These are phyloP conservation scores for Lyophyllum atratum DNA, from an alignment of 768 basidiomycete species.

Conservation along the genomic window DNA sequence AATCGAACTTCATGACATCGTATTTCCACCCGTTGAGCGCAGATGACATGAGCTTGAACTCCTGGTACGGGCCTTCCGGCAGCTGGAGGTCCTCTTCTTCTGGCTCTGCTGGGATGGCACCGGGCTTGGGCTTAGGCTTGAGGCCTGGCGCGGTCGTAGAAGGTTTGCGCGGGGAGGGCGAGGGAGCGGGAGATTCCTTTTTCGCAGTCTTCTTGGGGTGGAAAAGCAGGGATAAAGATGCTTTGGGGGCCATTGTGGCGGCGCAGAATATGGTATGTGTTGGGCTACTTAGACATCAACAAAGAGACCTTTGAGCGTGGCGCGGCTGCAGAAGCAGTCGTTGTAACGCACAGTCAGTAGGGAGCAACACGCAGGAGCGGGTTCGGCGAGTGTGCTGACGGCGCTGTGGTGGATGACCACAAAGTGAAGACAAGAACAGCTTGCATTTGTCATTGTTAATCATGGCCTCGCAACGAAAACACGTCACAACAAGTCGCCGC, in stretches of 20 bases:
- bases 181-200: slow-evolving; percentile 26
- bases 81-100: slow-evolving; percentile 54
- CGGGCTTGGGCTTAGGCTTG: slow-evolving; percentile 34
- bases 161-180: slow-evolving; percentile 39
- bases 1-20: slow-evolving; percentile 91
- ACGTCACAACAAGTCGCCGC: slow-evolving; percentile 8
- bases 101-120: slow-evolving; percentile 31
- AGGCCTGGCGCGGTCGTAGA: slow-evolving; percentile 40
- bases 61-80: slow-evolving; percentile 69
- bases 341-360: slow-evolving; percentile 15
- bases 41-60: slow-evolving; percentile 79
- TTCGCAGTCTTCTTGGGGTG: slow-evolving; percentile 66
- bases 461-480: neutral
- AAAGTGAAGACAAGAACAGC: neutral
- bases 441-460: neutral
- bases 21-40: slow-evolving; percentile 87
- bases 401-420: neutral
- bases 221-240: slow-evolving; percentile 52
- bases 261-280: neutral
- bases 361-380: neutral
- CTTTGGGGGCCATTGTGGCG: slow-evolving; percentile 44
- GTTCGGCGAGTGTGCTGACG: neutral
- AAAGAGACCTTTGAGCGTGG: slow-evolving; percentile 6
- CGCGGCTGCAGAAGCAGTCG: slow-evolving; percentile 14
- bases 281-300: slow-evolving; percentile 14